Conservation (phyloP, 768 basidiomycete genomes). For the Pleurotus citrinopileatus region DNA sequence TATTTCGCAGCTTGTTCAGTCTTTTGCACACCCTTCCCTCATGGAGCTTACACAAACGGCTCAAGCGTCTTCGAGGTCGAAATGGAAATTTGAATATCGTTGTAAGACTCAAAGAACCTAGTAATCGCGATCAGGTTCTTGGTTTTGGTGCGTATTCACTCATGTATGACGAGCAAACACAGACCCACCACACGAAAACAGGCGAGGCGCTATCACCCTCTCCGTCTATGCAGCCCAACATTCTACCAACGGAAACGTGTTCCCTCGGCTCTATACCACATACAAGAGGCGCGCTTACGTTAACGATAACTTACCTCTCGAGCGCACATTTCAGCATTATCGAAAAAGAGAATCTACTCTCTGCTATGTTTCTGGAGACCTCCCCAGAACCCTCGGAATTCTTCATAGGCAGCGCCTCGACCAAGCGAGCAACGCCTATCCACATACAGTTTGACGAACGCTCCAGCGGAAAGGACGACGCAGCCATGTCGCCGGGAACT, state of each 20-base stretch:
- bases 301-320: conserved; percentile 63
- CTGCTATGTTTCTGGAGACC: conserved; percentile 48
- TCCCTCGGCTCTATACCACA: conserved; percentile 66
- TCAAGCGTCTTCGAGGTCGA: conserved; percentile 26
- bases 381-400: background rate
- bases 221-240: conserved; percentile 31
- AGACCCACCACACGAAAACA: too few relatives aligned
- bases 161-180: too few relatives aligned
- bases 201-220: conserved; percentile 19
- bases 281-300: conserved; percentile 58
- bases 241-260: conserved; percentile 49
- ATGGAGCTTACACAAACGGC: conserved; percentile 68
- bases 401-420: too few relatives aligned
- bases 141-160: conserved; percentile 19
- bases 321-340: conserved; percentile 70
- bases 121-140: conserved; percentile 26
- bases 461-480: too few relatives aligned
- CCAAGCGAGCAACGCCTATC: too few relatives aligned
- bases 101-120: background rate
- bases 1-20: conserved; percentile 76
- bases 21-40: conserved; percentile 71
- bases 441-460: too few relatives aligned
- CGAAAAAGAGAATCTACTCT: conserved; percentile 73
- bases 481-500: too few relatives aligned
- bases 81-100: conserved; percentile 42